Evolutionary conservation across 805 yeast species (phyloP).

Genomic region (Clavispora fructus): DNA sequence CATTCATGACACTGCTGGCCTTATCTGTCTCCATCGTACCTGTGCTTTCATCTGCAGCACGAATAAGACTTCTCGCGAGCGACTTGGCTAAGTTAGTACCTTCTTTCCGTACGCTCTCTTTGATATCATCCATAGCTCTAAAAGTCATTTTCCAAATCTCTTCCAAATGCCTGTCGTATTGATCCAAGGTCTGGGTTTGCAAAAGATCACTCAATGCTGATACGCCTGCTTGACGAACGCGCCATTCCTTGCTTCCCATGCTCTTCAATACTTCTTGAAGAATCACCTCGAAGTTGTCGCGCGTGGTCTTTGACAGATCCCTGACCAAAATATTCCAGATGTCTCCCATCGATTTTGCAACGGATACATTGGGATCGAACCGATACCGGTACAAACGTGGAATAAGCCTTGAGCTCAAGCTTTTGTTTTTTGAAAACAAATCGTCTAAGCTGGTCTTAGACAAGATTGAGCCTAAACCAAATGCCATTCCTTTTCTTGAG

Average conservation of each 20-base stretch:
- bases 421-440: slow-evolving; percentile 48
- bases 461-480: slow-evolving; percentile 81
- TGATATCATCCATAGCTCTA: slow-evolving; percentile 88
- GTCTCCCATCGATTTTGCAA: slow-evolving; percentile 76
- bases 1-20: slow-evolving; percentile 45
- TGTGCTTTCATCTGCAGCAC: slow-evolving; percentile 45
- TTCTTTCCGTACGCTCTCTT: slow-evolving; percentile 84
- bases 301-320: slow-evolving; percentile 50
- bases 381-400: slow-evolving; percentile 81
- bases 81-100: slow-evolving; percentile 65
- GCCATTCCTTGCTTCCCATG: slow-evolving; percentile 85
- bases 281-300: slow-evolving; percentile 51
- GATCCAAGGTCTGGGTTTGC: slow-evolving; percentile 51
- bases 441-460: slow-evolving; percentile 71
- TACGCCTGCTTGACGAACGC: slow-evolving; percentile 85
- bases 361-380: slow-evolving; percentile 76
- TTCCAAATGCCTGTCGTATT: slow-evolving; percentile 48
- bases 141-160: slow-evolving; percentile 85
- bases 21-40: slow-evolving; percentile 32
- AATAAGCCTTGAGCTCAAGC: slow-evolving; percentile 55
- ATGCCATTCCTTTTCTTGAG: slow-evolving; percentile 89
- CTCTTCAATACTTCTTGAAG: slow-evolving; percentile 57
- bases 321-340: slow-evolving; percentile 78
- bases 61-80: slow-evolving; percentile 57
- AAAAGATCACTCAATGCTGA: slow-evolving; percentile 66